phyloP scores from a whole-genome alignment of 2,329 filamentous ascomycete genomes.

The Xylaria sp. region DNA sequence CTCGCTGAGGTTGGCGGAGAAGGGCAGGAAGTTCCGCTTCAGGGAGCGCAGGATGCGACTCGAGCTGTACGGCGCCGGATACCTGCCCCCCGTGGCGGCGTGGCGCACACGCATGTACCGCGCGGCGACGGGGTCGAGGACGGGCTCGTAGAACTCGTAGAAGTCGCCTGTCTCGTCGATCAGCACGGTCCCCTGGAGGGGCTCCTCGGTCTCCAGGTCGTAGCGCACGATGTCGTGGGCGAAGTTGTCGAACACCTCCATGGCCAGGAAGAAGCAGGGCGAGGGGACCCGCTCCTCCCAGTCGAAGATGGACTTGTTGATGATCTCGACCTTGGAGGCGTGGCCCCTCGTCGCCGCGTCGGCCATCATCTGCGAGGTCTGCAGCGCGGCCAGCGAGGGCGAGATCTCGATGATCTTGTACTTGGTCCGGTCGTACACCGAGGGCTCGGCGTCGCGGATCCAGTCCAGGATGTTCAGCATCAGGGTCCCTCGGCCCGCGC shows the following conservation, averaged over 20 bases:
- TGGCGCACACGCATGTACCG: slow-evolving; percentile 87
- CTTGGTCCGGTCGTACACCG: slow-evolving; percentile 92
- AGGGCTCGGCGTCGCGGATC: slow-evolving; percentile 86
- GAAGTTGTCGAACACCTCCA: slow-evolving; percentile 99
- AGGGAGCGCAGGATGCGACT: slow-evolving; percentile 69
- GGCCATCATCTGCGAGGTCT: slow-evolving; percentile 74
- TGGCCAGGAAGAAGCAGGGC: slow-evolving; percentile 96
- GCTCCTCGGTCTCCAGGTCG: slow-evolving; percentile 80
- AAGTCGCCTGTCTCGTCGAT: slow-evolving; percentile 89
- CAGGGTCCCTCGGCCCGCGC: slow-evolving; percentile 93
- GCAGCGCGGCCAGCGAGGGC: slow-evolving; percentile 78
- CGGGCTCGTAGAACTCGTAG: slow-evolving; percentile 88
- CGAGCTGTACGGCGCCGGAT: slow-evolving; percentile 69
- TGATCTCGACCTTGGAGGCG: slow-evolving; percentile 86
- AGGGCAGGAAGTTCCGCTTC: slow-evolving; percentile 71
- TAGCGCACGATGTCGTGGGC: slow-evolving; percentile 95
- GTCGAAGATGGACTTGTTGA: slow-evolving; percentile 95
- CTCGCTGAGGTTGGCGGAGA: slow-evolving; percentile 77
- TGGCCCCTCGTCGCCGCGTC: slow-evolving; percentile 79
- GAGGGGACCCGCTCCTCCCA: slow-evolving; percentile 89
- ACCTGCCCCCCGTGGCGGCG: slow-evolving; percentile 73
- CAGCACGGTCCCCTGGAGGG: slow-evolving; percentile 88
- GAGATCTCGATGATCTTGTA: slow-evolving; percentile 98
- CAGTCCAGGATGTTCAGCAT: slow-evolving; percentile 99
- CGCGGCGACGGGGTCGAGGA: slow-evolving; percentile 82